A percentile compares a stretch with the other conserved stretches of the same genome.
Evolutionary conservation across 1,139 yeast genomes (phyloP).

Genomic region (Kodamaea arcana): DNA sequence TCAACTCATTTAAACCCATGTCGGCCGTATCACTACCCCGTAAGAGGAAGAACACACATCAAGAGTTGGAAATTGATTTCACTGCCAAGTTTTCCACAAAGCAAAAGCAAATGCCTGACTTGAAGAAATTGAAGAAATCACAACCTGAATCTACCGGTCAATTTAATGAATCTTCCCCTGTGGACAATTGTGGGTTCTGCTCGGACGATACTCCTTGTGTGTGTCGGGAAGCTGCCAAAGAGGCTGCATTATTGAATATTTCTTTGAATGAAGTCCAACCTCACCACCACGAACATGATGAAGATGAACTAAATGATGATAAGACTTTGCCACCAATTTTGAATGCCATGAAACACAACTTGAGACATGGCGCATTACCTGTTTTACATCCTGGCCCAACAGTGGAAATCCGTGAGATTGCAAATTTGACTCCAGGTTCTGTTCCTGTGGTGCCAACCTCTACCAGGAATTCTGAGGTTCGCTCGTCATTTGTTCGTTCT

Average conservation of each 20-base stretch:
- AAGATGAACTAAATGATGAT: slow-evolving; percentile 8
- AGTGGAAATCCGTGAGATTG: slow-evolving; percentile 45
- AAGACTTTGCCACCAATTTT: slow-evolving; percentile 35
- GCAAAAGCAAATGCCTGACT: slow-evolving; percentile 37
- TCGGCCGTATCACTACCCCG: slow-evolving; percentile 56
- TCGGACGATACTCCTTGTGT: slow-evolving; percentile 90
- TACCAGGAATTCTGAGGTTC: slow-evolving; percentile 12
- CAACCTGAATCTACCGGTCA: slow-evolving; percentile 9
- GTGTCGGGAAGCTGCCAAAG: slow-evolving; percentile 78
- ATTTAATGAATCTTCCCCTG: slow-evolving; percentile 48
- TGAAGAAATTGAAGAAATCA: slow-evolving; percentile 22
- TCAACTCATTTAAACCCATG: slow-evolving; percentile 49
- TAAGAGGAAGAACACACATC: slow-evolving; percentile 20
- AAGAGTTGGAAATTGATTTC: slow-evolving; percentile 47
- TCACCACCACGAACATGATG: slow-evolving; percentile 6
- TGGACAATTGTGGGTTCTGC: slow-evolving; percentile 89
- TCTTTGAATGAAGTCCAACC: slow-evolving; percentile 19
- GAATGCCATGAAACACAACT: slow-evolving; percentile 14
- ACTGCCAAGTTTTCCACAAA: slow-evolving; percentile 42
- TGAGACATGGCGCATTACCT: slow-evolving; percentile 37
- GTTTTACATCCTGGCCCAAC: slow-evolving; percentile 69
- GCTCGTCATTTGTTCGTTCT: slow-evolving; percentile 1
- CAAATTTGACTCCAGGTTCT: slow-evolving; percentile 42
- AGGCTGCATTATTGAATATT: slow-evolving; percentile 39
- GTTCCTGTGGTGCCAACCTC: slow-evolving; percentile 35